These are phyloP conservation scores for Chrysoporthe deuterocubensis DNA, from an alignment of 2,329 filamentous ascomycete genomes.

Conservation along the genomic window DNA sequence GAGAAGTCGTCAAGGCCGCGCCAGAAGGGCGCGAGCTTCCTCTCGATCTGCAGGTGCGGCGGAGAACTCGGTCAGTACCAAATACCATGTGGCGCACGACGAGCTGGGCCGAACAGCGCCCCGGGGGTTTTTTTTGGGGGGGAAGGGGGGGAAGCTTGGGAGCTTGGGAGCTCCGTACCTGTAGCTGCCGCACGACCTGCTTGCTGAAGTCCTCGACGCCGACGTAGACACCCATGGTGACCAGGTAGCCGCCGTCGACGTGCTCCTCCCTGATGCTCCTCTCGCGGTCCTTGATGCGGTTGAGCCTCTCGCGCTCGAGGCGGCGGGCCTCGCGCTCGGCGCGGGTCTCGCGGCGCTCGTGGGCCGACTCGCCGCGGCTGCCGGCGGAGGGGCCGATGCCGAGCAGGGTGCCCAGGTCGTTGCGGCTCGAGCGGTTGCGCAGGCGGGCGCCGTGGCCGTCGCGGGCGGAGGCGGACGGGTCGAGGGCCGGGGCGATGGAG, in stretches of 20 bases:
- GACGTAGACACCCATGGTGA: slow-evolving; percentile 92
- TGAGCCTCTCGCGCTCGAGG: slow-evolving; percentile 77
- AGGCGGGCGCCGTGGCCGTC: slow-evolving; percentile 31
- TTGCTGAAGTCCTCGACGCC: slow-evolving; percentile 95
- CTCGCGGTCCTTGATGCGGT: slow-evolving; percentile 82
- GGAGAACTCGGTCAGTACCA: slow-evolving; percentile 5
- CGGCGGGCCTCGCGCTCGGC: slow-evolving; percentile 88
- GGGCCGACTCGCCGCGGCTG: slow-evolving; percentile 47
- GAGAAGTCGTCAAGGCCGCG: slow-evolving; percentile 88
- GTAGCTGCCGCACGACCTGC: slow-evolving; percentile 81
- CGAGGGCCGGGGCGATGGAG: slow-evolving; percentile 28
- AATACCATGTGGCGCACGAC: neutral
- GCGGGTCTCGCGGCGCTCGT: slow-evolving; percentile 80
- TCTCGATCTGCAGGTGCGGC: slow-evolving; percentile 71
- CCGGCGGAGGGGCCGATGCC: slow-evolving; percentile 46
- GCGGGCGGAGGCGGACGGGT: slow-evolving; percentile 30
- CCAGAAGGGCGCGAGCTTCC: slow-evolving; percentile 93
- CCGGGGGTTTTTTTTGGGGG: too few relatives aligned
- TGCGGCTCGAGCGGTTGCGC: slow-evolving; percentile 43
- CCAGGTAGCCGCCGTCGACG: slow-evolving; percentile 91
- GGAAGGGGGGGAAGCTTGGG: too few relatives aligned
- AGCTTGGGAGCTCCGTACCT: slow-evolving; percentile 58
- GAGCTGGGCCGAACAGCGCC: neutral
- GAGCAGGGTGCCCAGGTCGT: slow-evolving; percentile 52
- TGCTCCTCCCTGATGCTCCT: slow-evolving; percentile 89